Evolutionary conservation across 306 rosid genomes (phyloP).

Genomic region (Vicia sativa): DNA sequence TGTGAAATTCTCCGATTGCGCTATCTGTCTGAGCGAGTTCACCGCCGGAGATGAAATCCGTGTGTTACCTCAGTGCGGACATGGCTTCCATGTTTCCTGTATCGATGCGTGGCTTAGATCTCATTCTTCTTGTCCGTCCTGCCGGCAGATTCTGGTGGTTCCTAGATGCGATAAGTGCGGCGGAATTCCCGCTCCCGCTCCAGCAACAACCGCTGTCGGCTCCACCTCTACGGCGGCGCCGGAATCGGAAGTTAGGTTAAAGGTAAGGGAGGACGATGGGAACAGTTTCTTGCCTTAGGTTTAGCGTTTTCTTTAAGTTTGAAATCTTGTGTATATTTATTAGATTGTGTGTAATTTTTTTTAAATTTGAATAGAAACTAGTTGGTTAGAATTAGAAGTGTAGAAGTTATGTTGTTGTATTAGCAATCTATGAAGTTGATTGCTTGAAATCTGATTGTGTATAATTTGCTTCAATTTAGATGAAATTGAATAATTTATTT

Average conservation of each 20-base stretch:
- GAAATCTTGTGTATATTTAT: slow-evolving; percentile 28
- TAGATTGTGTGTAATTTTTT: too few relatives aligned
- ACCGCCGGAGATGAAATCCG: slow-evolving; percentile 71
- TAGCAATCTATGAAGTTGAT: background rate
- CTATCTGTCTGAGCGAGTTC: slow-evolving; percentile 72
- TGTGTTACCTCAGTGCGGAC: slow-evolving; percentile 81
- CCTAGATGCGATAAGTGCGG: slow-evolving; percentile 73
- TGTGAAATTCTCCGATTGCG: slow-evolving; percentile 60
- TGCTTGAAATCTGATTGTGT: background rate
- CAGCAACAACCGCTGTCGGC: slow-evolving; percentile 6
- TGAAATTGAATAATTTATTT: background rate
- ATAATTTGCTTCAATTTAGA: slow-evolving; percentile 4
- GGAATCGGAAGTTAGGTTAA: slow-evolving; percentile 47
- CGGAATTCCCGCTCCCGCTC: slow-evolving; percentile 48
- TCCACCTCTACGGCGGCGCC: slow-evolving; percentile 41
- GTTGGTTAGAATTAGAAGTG: background rate
- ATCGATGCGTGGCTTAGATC: slow-evolving; percentile 86
- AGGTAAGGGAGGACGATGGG: slow-evolving; percentile 48
- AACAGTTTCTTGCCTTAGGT: slow-evolving; percentile 61
- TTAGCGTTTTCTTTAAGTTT: background rate
- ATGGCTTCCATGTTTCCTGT: slow-evolving; percentile 70
- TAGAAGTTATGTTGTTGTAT: slow-evolving; percentile 20
- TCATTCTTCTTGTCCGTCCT: slow-evolving; percentile 78
- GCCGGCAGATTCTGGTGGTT: slow-evolving; percentile 72
- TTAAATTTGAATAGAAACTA: slow-evolving; percentile 15